Evolutionary conservation across 805 yeast genomes (phyloP), one percentile per base, ranked within the genome.

Genomic region (Myxozyma mucilagina): DNA sequence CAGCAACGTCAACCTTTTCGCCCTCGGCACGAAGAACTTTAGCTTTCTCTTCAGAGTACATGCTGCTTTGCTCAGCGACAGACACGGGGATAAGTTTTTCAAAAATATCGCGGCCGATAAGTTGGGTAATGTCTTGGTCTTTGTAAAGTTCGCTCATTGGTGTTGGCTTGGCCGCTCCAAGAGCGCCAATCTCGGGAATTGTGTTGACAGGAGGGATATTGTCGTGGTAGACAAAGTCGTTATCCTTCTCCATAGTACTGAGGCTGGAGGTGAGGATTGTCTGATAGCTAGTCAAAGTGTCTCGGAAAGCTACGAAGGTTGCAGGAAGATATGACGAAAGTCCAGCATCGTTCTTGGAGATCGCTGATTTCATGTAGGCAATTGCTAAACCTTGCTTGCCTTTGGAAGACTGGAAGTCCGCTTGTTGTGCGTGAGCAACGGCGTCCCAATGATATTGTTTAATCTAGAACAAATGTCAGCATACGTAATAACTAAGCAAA

Each of bases 11-110:
- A 24, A 84, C 81, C 61, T 80, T 80, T 62, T 92, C 97, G 48
- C 85, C 79, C 69, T 90, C 91, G 47, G 77, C 80, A 69, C 98
- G 81, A 49, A 90, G 74, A 41, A 89, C 74, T 64, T 82, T 84
- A 0, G 97, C 93, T 73, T 90, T 88, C 71, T 89, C 91, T 71
- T 93, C 99, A 0, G 97, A 87, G 72, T 94, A 94, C 64, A 86
- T 78, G 64, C 97, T 89, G 56, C 90, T 83, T 68, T 88, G 84
- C 74, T 93, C 97, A 70, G 91, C 96, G 18, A 93, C 90, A 38
- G 85, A 83, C 70, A 91, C 78, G 1, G 98, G 98, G 5, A 94
- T 84, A 20, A 93, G 88, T 64, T 86, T 87, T 52, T 82, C 87
- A 73, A 90, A 90, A 49, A 93, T 78, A 63, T 85, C 87, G 48